Evolutionary conservation across 2,329 filamentous ascomycete genomes (phyloP).

Genomic region (Stachybotrys chlorohalonatus): DNA sequence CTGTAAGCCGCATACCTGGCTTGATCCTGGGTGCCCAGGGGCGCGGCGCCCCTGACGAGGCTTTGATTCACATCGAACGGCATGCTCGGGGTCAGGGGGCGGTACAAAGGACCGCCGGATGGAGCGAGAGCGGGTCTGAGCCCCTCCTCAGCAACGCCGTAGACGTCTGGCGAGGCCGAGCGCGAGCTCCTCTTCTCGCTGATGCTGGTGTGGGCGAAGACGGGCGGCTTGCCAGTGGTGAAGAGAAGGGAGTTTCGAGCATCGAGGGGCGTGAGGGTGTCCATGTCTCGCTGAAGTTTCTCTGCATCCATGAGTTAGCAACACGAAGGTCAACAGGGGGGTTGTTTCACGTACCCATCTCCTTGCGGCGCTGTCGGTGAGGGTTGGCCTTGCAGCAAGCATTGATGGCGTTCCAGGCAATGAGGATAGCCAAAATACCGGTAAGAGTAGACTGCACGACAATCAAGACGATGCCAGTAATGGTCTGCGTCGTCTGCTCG

Average conservation of each 20-base stretch:
- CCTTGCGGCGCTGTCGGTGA: conserved; percentile 79
- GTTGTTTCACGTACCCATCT: conserved; percentile 59
- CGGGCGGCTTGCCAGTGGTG: conserved; percentile 38
- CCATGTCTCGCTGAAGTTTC: conserved; percentile 66
- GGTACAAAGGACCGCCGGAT: conserved; percentile 18
- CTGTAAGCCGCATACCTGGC: conserved; percentile 21
- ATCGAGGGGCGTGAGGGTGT: conserved; percentile 78
- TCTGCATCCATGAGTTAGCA: conserved; percentile 40
- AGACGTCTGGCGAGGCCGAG: conserved; percentile 24
- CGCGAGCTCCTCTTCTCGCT: conserved; percentile 23
- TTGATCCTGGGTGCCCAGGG: conserved; percentile 17
- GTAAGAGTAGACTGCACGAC: conserved; percentile 83
- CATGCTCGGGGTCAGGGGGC: conserved; percentile 27
- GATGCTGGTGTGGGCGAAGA: conserved; percentile 32
- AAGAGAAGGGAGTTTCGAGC: conserved; percentile 80
- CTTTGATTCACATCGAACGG: conserved; percentile 25
- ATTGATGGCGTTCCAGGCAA: conserved; percentile 80
- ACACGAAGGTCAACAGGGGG: background rate
- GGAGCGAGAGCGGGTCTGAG: conserved; percentile 11
- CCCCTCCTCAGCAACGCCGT: conserved; percentile 13
- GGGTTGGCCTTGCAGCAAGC: conserved; percentile 80
- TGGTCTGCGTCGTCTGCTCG: conserved; percentile 83
- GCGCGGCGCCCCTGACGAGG: conserved; percentile 30
- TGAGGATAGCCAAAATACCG: conserved; percentile 74
- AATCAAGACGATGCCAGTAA: conserved; percentile 88